These are phyloP conservation scores for Cordyceps cateniannulata DNA, from an alignment of 2,329 filamentous ascomycete genomes.

Conservation along the genomic window DNA sequence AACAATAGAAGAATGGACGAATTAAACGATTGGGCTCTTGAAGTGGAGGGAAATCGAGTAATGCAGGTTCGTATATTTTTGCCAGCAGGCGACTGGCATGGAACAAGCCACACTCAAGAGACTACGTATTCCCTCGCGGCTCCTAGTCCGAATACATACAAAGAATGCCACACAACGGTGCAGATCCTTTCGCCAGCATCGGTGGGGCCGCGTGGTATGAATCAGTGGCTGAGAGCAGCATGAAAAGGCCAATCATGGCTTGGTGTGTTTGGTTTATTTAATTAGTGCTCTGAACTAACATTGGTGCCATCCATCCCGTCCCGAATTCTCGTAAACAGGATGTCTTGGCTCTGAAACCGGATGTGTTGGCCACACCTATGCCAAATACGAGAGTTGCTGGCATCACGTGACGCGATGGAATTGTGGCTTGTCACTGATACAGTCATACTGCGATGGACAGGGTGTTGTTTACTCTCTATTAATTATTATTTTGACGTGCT, in stretches of 20 bases:
- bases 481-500: too few relatives aligned
- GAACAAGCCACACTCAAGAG: not conserved
- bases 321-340: not conserved
- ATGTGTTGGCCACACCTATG: not conserved
- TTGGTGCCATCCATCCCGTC: not conserved
- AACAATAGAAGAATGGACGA: not conserved
- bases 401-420: not conserved
- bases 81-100: not conserved
- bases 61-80: not conserved
- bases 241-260: not conserved
- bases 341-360: not conserved
- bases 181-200: not conserved
- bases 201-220: conserved; percentile 6
- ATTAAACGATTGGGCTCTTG: not conserved
- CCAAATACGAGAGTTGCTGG: not conserved
- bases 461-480: too few relatives aligned
- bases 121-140: not conserved
- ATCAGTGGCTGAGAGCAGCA: not conserved
- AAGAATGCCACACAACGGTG: not conserved
- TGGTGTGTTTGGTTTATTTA: not conserved
- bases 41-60: not conserved
- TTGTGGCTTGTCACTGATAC: too few relatives aligned
- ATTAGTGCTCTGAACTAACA: not conserved
- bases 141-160: not conserved
- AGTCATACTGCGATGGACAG: too few relatives aligned